Base-by-base conservation (phyloP, 73 alveolate species). In the Paraurostyla sp. region DNA sequence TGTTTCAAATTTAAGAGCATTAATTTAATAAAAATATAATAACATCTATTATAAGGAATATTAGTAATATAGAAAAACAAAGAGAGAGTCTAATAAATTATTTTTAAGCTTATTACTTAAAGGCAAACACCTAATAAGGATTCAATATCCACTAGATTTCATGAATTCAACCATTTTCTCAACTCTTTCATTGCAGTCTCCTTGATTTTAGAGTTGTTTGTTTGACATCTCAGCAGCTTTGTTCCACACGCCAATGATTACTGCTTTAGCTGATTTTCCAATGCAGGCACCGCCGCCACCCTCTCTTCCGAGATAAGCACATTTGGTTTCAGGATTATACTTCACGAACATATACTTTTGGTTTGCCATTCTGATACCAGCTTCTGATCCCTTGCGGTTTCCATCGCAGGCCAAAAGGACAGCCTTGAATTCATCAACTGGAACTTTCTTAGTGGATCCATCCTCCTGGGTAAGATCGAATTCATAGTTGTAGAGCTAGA, bases 261-360 rank as follows among this genome's bases (percentile, higher is more conserved):
- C 71, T 25, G 85, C 71, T 20, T 22, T 15, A 46, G 49, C 52
- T 9, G 91, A 68, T 41, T 38, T 57, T 9, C 75, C 85, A 42
- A 82, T 38, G 84, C 91, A 82, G 51, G 91, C 91, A 56, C 91
- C 91, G 33, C 91, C 90, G 25, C 80, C 91, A 41, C 81, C 84
- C n/a, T 62, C 84, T 65, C 81, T 82, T 29, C 76, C 91, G 32
- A 82, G 85, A 46, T 82, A 82, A 51, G 75, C 60, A 16, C 65
- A 56, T 69, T 41, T 82, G 85, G 22, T 65, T n/a, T 82, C 91
- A 0, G 85, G 73, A 73, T 56, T 56, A 73, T 82, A 85, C 91
- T 82, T 62, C 25, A 65, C 73, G 68, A 82, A 36, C 73, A 56
- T 82, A 73, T 63, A 82, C 73, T 82, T 82, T 57, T 82, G 52